Evolutionary conservation across 2,329 filamentous ascomycete species (phyloP), one percentile per base, ranked within the genome.

Genomic region (Chrysosporium queenslandicum): DNA sequence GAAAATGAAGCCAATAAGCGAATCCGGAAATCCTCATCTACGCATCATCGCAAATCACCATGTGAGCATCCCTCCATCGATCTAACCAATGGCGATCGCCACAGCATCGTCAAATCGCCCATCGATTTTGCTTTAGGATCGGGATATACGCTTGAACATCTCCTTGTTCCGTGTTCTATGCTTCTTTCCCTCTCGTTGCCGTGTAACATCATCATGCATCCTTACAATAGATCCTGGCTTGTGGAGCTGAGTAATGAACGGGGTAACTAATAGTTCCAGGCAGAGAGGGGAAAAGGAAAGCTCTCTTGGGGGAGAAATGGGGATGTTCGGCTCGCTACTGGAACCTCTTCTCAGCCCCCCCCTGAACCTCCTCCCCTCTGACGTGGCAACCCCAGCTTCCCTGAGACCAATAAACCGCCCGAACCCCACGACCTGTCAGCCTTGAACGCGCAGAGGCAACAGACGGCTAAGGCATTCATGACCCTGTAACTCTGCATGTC

Each of bases 231-330:
- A 39, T 40, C 46, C 46, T 14, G 14, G 46, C 23, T 30, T 29
- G 37, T 49, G 46, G 46, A 49, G 34, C 36, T 48, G 46, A 37
- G 20, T 32, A n/a, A n/a, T n/a, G n/a, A n/a, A n/a, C n/a, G n/a
- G n/a, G n/a, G n/a, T n/a, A n/a, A n/a, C n/a, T n/a, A n/a, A n/a
- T n/a, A n/a, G n/a, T n/a, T n/a, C n/a, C n/a, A 23, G 8, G 37
- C n/a, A 29, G 36, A 11, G n/a, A 40, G 39, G 20, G 32, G 29
- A 32, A 14, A 20, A 14, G 8, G 8, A 29, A 40, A 48, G 43
- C 43, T 37, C 30, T 27, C 30, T 43, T 12, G 16, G 27, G 25
- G 25, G n/a, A n/a, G n/a, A 23, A 29, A 29, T 29, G 5, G 4
- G 27, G 27, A 40, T n/a, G n/a, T 30, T 49, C 36, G 46, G 46